Percentiles rank a stretch among this genome's conserved stretches.
These are phyloP conservation scores for Zymoseptoria crescenta DNA, from an alignment of 2,329 filamentous ascomycete genomes.

Conservation along the genomic window DNA sequence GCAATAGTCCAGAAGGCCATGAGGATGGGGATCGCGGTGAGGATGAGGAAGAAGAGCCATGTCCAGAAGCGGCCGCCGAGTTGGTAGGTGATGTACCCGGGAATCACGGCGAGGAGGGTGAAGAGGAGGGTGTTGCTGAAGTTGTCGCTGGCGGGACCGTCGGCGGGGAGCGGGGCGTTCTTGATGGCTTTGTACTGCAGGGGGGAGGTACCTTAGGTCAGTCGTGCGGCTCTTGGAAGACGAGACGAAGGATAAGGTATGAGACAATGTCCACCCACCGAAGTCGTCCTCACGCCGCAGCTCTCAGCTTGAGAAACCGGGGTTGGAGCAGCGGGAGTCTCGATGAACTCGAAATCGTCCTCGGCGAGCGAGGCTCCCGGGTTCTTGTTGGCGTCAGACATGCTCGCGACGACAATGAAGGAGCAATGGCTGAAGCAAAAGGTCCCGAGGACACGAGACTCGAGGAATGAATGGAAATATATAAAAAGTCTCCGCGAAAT, in stretches of 20 bases:
- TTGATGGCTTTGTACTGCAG: constrained; percentile 76
- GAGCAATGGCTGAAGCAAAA: neutral
- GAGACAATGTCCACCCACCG: constrained; percentile 33
- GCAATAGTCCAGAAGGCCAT: constrained; percentile 72
- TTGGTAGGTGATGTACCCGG: constrained; percentile 75
- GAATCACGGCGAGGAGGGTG: constrained; percentile 60
- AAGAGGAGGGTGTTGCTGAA: constrained; percentile 81
- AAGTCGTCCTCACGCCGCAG: constrained; percentile 55
- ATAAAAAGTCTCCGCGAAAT: neutral
- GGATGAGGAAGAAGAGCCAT: constrained; percentile 72
- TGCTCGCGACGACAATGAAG: neutral
- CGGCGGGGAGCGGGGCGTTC: constrained; percentile 88
- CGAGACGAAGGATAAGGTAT: constrained; percentile 1
- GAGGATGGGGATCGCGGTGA: constrained; percentile 73
- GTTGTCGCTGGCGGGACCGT: constrained; percentile 71
- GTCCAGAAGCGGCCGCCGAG: constrained; percentile 81
- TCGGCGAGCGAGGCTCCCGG: constrained; percentile 31
- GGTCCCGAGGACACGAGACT: too few relatives aligned
- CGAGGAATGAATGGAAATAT: too few relatives aligned
- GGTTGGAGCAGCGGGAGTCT: constrained; percentile 51
- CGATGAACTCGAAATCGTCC: constrained; percentile 58
- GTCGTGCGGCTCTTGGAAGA: neutral
- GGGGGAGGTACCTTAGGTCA: neutral
- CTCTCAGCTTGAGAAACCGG: constrained; percentile 45
- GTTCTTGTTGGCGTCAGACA: constrained; percentile 10